A percentile compares a stretch with the other conserved stretches of the same genome.
Conservation (phyloP, 805 yeast species). For the Cyberlindnera americana region DNA sequence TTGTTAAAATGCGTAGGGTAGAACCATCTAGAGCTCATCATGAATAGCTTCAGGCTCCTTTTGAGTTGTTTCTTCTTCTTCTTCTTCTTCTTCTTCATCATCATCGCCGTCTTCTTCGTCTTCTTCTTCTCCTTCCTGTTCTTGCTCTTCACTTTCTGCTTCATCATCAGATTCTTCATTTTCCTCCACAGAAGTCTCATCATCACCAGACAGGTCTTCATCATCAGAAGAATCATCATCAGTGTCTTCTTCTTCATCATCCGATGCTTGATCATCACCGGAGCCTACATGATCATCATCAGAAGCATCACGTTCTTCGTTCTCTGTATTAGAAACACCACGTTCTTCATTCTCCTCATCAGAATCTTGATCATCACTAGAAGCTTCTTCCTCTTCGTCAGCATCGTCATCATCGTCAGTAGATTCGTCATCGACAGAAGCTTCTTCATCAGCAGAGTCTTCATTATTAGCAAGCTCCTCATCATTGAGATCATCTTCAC, state of each 20-base stretch:
- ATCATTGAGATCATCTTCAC: slow-evolving; percentile 6
- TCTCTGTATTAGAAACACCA: too few relatives aligned
- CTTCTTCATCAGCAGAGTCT: slow-evolving; percentile 4
- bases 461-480: neutral
- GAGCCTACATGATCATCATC: slow-evolving; percentile 3
- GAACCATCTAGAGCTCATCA: slow-evolving; percentile 14
- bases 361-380: slow-evolving; percentile 1
- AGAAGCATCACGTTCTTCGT: slow-evolving; percentile 4
- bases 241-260: slow-evolving; percentile 5
- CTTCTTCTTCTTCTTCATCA: neutral
- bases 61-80: neutral
- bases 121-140: too few relatives aligned
- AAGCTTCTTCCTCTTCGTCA: slow-evolving; percentile 4
- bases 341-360: too few relatives aligned
- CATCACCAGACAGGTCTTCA: too few relatives aligned
- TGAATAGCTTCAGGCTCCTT: neutral
- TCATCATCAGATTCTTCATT: slow-evolving; percentile 3
- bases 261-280: slow-evolving; percentile 2
- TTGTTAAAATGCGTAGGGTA: neutral
- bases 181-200: too few relatives aligned
- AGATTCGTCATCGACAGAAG: neutral
- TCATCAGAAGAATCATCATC: slow-evolving; percentile 1
- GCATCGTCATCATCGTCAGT: slow-evolving; percentile 1
- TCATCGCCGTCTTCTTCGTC: slow-evolving; percentile 1
- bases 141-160: too few relatives aligned